phyloP scores from a whole-genome alignment of 1,139 yeast species.

The Candida buenavistaensis region DNA sequence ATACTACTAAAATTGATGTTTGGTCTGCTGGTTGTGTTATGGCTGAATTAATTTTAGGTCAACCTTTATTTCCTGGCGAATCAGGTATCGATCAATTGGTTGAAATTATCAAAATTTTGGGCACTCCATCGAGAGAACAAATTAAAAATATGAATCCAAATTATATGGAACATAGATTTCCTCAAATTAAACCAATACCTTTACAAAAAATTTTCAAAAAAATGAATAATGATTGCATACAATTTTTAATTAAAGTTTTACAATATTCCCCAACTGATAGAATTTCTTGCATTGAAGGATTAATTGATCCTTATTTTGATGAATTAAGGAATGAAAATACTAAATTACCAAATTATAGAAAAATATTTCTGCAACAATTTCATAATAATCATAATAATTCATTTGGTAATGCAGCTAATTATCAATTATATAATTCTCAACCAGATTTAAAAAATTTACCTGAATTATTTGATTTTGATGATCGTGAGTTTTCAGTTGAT shows the following conservation, averaged over 20 bases:
- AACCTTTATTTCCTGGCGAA: slow-evolving; percentile 97
- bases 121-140: slow-evolving; percentile 93
- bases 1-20: slow-evolving; percentile 94
- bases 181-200: slow-evolving; percentile 94
- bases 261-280: slow-evolving; percentile 79
- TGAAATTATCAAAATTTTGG: slow-evolving; percentile 91
- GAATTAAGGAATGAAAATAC: slow-evolving; percentile 62
- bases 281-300: slow-evolving; percentile 65
- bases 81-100: slow-evolving; percentile 96
- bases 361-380: slow-evolving; percentile 44
- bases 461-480: slow-evolving; percentile 50
- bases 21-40: slow-evolving; percentile 99
- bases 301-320: slow-evolving; percentile 74
- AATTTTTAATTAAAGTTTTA: slow-evolving; percentile 57
- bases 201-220: slow-evolving; percentile 79
- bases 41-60: slow-evolving; percentile 94
- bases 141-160: slow-evolving; percentile 95
- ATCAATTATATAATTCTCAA: slow-evolving; percentile 39
- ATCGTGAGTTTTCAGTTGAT: slow-evolving; percentile 44
- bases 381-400: slow-evolving; percentile 13
- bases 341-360: slow-evolving; percentile 54
- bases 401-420: slow-evolving; percentile 29
- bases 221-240: slow-evolving; percentile 59
- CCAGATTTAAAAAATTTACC: slow-evolving; percentile 47
- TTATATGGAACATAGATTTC: slow-evolving; percentile 96